Conservation (phyloP, 1,139 yeast species). For the Sugiyamaella paludigena region DNA sequence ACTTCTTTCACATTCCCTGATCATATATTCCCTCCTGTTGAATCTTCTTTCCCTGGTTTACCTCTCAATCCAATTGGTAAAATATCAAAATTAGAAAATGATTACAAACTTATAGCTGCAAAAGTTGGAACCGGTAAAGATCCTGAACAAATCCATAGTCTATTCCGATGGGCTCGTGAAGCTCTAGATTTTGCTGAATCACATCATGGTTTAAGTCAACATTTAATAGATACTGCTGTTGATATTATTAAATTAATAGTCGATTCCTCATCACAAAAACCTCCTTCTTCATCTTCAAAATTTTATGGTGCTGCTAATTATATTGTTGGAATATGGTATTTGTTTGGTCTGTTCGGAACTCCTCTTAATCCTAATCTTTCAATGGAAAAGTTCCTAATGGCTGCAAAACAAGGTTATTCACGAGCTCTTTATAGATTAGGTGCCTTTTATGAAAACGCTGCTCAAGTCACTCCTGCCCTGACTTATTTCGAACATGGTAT, state of each 20-base stretch:
- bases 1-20: constrained; percentile 33
- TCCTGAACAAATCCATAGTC: constrained; percentile 14
- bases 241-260: constrained; percentile 30
- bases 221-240: constrained; percentile 30
- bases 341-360: constrained; percentile 32
- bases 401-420: constrained; percentile 36
- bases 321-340: constrained; percentile 33
- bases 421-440: constrained; percentile 41
- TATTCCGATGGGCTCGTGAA: constrained; percentile 39
- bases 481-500: constrained; percentile 38
- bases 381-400: constrained; percentile 30
- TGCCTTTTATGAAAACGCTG: constrained; percentile 35
- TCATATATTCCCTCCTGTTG: constrained; percentile 33
- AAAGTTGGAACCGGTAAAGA: not conserved
- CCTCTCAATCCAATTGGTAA: constrained; percentile 34
- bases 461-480: constrained; percentile 31
- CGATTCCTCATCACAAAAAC: constrained; percentile 13
- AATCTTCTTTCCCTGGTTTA: constrained; percentile 31
- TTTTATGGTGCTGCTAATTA: constrained; percentile 35
- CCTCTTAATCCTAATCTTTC: constrained; percentile 26
- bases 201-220: constrained; percentile 30
- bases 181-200: constrained; percentile 34
- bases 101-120: constrained; percentile 17
- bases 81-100: constrained; percentile 27
- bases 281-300: constrained; percentile 20